These are phyloP conservation scores for Phallus indusiatus DNA, from an alignment of 768 basidiomycete genomes.

Conservation along the genomic window DNA sequence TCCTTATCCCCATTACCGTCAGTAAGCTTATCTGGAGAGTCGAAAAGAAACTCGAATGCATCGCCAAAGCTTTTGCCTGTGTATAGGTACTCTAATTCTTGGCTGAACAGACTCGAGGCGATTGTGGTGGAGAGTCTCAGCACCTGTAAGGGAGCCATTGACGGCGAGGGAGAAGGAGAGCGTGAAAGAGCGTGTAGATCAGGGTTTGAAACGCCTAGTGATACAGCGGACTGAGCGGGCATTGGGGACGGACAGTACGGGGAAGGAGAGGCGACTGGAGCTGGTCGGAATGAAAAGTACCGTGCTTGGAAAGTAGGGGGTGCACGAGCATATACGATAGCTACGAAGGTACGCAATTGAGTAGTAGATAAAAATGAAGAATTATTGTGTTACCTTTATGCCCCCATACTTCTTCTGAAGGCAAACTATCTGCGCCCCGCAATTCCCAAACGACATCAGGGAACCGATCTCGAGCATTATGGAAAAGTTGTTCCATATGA, in stretches of 20 bases:
- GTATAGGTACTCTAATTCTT: constrained; percentile 91
- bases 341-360: constrained; percentile 28
- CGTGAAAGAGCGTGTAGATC: constrained; percentile 31
- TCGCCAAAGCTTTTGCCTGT: constrained; percentile 85
- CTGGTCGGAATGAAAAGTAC: constrained; percentile 73
- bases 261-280: constrained; percentile 39
- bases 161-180: constrained; percentile 31
- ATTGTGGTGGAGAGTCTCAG: constrained; percentile 59
- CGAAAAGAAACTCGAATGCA: constrained; percentile 82
- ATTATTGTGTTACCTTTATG: constrained; percentile 69
- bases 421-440: constrained; percentile 33
- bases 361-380: neutral
- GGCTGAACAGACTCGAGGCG: constrained; percentile 74
- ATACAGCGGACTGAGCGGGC: constrained; percentile 52
- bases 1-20: constrained; percentile 40
- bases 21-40: constrained; percentile 35
- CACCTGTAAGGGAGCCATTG: constrained; percentile 32
- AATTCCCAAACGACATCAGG: constrained; percentile 96
- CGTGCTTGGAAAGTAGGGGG: constrained; percentile 85
- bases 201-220: constrained; percentile 38
- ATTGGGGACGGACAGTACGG: constrained; percentile 43
- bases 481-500: constrained; percentile 72
- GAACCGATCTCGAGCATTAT: constrained; percentile 80
- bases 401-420: constrained; percentile 66
- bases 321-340: constrained; percentile 90